Percentiles rank a stretch among this genome's conserved stretches.
These are phyloP conservation scores for Mucor mucedo DNA, from an alignment of 371 early-diverging fungal species.

Conservation along the genomic window DNA sequence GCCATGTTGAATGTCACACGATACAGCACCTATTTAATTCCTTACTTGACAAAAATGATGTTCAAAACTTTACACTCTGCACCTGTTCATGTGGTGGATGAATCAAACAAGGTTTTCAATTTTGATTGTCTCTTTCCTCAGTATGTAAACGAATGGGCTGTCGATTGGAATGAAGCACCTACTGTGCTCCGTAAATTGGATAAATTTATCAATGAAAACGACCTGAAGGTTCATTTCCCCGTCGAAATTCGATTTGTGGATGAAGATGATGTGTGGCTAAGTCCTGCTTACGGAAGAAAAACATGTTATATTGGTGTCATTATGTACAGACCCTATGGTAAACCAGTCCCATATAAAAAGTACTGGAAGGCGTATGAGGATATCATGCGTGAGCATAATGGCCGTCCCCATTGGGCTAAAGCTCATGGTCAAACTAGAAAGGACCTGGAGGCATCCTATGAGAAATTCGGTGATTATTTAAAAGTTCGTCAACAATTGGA, in stretches of 20 bases:
- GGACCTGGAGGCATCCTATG: constrained; percentile 67
- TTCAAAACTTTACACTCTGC: constrained; percentile 52
- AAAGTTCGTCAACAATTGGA: constrained; percentile 66
- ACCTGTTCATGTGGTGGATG: constrained; percentile 61
- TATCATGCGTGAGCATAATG: constrained; percentile 74
- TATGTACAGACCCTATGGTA: constrained; percentile 83
- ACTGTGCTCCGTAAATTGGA: constrained; percentile 69
- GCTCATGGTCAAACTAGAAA: constrained; percentile 64
- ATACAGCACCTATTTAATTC: constrained; percentile 63
- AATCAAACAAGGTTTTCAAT: constrained; percentile 77
- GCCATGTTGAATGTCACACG: constrained; percentile 67
- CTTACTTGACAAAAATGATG: constrained; percentile 62
- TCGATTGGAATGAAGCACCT: constrained; percentile 70
- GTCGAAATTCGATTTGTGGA: constrained; percentile 83
- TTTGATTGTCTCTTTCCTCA: constrained; percentile 87
- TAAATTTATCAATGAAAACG: constrained; percentile 58
- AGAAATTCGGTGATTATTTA: constrained; percentile 67
- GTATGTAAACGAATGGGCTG: constrained; percentile 88
- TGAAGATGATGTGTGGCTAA: constrained; percentile 80
- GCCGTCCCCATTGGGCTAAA: constrained; percentile 91
- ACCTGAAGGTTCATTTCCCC: constrained; percentile 75
- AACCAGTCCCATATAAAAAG: constrained; percentile 73
- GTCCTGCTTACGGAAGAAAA: constrained; percentile 71
- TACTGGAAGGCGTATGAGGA: constrained; percentile 81
- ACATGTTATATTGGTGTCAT: constrained; percentile 87